Base-by-base conservation (phyloP, 331 rosid genomes). In the Ulmus americana region DNA sequence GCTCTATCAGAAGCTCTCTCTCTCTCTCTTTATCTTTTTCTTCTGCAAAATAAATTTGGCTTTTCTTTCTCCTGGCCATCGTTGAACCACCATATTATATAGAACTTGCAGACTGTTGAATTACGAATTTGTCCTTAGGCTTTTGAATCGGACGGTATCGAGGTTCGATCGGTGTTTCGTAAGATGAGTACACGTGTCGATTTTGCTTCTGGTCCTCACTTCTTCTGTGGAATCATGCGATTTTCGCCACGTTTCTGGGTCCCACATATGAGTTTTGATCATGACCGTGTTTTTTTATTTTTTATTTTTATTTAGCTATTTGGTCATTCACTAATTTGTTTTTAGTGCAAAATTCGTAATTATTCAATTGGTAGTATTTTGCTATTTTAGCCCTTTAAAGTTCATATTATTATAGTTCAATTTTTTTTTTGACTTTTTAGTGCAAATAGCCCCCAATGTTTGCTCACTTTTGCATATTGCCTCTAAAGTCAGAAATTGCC, bases 201-300 rank as follows among this genome's bases (percentile, higher is more conserved):
- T 10, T 14, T 14, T n/a, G 39, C 43, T 6, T 10, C 5, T 43
- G 64, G 64, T 14, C 28, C 39, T 1, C 3, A 7, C 12, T 18
- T 6, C 4, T 41, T 6, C 1, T n/a, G 4, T 12, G 5, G 42
- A 44, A 20, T 54, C 4, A 7, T 8, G 8, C 5, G 1, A 12
- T 10, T 10, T 43, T 12, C 7, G 61, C 20, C 74, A 61, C 68
- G 74, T 50, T 9, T 3, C 52, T n/a, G 15, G 69, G 46, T 64
- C 56, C 57, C 45, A 8, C 1, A 2, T 13, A 0, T 0, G 11
- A 0, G 1, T 13, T 64, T 44, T 44, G 39, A 61, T 61, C 52
- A 10, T 1, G 40, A 61, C 52, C 18, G 65, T 39, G 2, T 2
- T 28, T 2, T 48, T 7, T 10, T 35, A 15, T 61, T 61, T 22